These are phyloP conservation scores for Vaccinium corymbosum DNA, from an alignment of 148 eudicot species.

Conservation along the genomic window DNA sequence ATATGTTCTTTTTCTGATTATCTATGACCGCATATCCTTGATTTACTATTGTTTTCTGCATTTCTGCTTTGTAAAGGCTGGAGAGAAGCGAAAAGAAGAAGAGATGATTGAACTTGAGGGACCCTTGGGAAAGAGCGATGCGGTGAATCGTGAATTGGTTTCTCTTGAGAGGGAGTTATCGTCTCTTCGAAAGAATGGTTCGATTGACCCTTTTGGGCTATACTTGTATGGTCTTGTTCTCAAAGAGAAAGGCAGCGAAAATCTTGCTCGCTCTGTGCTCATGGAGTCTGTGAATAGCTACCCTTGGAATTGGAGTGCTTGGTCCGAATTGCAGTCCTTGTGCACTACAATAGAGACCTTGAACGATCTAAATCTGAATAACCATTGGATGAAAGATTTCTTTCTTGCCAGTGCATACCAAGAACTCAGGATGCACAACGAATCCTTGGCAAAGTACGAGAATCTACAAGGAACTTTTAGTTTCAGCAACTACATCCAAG, in stretches of 20 bases:
- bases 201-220: constrained; percentile 75
- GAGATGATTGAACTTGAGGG: constrained; percentile 93
- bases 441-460: constrained; percentile 74
- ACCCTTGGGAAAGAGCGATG: constrained; percentile 79
- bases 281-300: constrained; percentile 86
- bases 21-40: not conserved
- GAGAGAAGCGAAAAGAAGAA: constrained; percentile 98
- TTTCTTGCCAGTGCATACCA: constrained; percentile 83
- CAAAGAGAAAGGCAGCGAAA: constrained; percentile 79
- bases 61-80: constrained; percentile 54
- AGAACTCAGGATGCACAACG: constrained; percentile 83
- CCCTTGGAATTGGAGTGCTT: constrained; percentile 99
- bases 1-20: too few relatives aligned
- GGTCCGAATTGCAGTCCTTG: constrained; percentile 77
- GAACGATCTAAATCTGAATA: constrained; percentile 67
- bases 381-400: constrained; percentile 98
- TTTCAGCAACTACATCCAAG: constrained; percentile 76
- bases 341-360: constrained; percentile 70
- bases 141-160: constrained; percentile 66
- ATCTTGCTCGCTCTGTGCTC: constrained; percentile 66
- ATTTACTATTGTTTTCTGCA: not conserved
- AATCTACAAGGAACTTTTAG: constrained; percentile 65
- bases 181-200: constrained; percentile 52
- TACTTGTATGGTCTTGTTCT: constrained; percentile 90
- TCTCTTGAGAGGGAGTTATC: constrained; percentile 85